phyloP scores from a whole-genome alignment of 148 eudicot genomes.

The Fagopyrum tataricum region DNA sequence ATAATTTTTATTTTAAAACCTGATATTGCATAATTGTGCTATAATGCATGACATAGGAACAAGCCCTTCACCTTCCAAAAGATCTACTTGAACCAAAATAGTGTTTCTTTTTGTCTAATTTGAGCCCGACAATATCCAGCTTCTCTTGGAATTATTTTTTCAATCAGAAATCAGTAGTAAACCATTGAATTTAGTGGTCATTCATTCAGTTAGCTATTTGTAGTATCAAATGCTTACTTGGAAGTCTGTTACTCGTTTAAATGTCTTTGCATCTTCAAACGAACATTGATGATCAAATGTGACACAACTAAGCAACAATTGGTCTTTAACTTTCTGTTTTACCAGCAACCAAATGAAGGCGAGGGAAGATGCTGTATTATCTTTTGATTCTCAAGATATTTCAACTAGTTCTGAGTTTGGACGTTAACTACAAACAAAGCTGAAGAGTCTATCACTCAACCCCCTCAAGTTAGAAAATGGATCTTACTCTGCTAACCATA shows the following conservation, averaged over 20 bases:
- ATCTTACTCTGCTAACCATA: not conserved
- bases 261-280: not conserved
- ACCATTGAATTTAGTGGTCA: not conserved
- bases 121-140: not conserved
- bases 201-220: not conserved
- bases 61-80: not conserved
- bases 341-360: not conserved
- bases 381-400: not conserved
- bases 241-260: not conserved
- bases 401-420: not conserved
- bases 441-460: not conserved
- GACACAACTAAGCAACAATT: not conserved
- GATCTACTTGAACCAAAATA: not conserved
- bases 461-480: not conserved
- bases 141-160: not conserved
- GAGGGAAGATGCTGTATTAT: constrained; percentile 5
- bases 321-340: not conserved
- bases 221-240: not conserved
- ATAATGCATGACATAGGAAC: not conserved
- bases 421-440: not conserved
- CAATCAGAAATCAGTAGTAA: not conserved
- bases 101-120: not conserved
- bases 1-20: no score
- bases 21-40: not conserved
- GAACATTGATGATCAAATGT: not conserved